Evolutionary conservation across 768 basidiomycete species (phyloP).

Genomic region (Auriscalpium orientale): DNA sequence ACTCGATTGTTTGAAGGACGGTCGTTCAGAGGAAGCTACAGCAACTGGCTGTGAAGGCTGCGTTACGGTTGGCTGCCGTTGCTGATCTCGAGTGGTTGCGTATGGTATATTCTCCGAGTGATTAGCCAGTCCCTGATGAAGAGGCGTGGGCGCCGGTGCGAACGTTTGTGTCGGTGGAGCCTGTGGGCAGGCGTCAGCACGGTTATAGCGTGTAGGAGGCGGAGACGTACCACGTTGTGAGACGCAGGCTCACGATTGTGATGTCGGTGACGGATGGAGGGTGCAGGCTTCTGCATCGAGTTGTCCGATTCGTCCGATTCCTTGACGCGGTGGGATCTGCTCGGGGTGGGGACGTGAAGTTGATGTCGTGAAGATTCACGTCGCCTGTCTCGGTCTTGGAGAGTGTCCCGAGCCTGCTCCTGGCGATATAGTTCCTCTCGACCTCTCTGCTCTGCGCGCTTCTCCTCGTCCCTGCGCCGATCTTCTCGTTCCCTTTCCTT

Average conservation of each 20-base stretch:
- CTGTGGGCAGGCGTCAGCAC: too few species aligned
- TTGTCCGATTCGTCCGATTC: conserved; percentile 17
- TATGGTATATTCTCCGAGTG: neutral
- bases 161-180: neutral
- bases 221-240: too few species aligned
- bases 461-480: conserved; percentile 13
- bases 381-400: conserved; percentile 7
- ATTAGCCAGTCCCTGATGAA: neutral
- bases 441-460: conserved; percentile 11
- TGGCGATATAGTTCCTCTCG: conserved; percentile 11
- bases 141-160: neutral
- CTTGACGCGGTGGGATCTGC: conserved; percentile 7
- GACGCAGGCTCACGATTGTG: neutral
- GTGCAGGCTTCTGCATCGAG: conserved; percentile 6
- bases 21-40: neutral
- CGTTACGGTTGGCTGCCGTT: neutral
- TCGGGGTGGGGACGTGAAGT: too few species aligned
- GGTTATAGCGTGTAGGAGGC: too few species aligned
- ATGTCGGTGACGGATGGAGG: conserved; percentile 8
- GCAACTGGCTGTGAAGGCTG: neutral
- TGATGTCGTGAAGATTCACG: neutral
- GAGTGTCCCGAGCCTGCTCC: conserved; percentile 2
- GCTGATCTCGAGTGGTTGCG: neutral
- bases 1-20: conserved; percentile 2
- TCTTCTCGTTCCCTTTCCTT: conserved; percentile 11